Percentiles rank a stretch among this genome's conserved stretches.
Conservation (phyloP, 495 filamentous ascomycete genomes). For the Trichoderma virens region DNA sequence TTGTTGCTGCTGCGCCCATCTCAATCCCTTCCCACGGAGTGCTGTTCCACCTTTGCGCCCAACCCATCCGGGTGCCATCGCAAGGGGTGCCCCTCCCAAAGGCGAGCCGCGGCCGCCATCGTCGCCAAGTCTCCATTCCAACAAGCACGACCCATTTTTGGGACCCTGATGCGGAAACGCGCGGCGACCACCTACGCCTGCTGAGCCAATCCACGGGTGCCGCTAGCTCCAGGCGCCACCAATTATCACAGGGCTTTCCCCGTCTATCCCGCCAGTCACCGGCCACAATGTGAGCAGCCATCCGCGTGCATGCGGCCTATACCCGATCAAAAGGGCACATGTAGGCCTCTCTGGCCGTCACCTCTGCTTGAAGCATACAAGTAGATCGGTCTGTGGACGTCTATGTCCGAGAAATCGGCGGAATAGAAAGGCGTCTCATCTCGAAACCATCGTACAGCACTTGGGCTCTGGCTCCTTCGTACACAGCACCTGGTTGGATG, state of each 20-base stretch:
- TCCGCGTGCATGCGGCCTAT: background rate
- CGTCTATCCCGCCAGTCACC: constrained; percentile 3
- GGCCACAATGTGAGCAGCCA: constrained; percentile 3
- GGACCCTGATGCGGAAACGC: background rate
- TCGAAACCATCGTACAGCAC: background rate
- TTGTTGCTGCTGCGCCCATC: background rate
- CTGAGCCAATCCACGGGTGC: background rate
- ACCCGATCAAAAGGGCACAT: background rate
- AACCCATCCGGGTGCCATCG: constrained; percentile 4
- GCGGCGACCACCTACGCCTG: background rate
- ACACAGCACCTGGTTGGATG: background rate
- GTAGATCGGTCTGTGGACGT: background rate
- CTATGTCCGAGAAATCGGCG: background rate
- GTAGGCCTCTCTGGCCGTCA: background rate
- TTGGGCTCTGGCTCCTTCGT: background rate
- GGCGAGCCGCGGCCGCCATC: constrained; percentile 8
- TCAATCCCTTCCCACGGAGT: background rate
- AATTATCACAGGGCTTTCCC: constrained; percentile 3
- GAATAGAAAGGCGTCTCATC: background rate
- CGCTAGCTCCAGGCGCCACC: constrained; percentile 4
- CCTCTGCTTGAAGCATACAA: background rate
- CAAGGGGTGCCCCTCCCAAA: constrained; percentile 3
- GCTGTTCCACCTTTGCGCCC: constrained; percentile 7
- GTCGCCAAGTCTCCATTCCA: constrained; percentile 1
- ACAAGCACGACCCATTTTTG: background rate